Conservation (phyloP, 1,284 basidiomycete genomes). For the Laetiporus sulphureus region DNA sequence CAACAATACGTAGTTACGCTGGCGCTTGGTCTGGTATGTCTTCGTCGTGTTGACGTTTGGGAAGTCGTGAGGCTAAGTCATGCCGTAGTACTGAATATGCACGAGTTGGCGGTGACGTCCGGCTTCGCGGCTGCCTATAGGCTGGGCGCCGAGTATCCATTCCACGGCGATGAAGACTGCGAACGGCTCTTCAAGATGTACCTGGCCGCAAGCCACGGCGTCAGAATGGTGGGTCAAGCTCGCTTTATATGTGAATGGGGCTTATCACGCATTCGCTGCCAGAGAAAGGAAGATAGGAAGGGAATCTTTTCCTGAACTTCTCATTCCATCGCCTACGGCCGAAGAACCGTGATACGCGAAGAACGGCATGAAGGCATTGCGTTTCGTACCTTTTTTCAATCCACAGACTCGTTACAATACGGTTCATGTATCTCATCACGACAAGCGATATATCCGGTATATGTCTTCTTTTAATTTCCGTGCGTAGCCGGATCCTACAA, state of each 20-base stretch:
- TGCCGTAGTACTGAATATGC: conserved; percentile 44
- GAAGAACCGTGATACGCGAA: too few relatives aligned
- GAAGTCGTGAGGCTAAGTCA: too few relatives aligned
- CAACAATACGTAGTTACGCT: conserved; percentile 23
- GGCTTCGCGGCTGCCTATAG: conserved; percentile 55
- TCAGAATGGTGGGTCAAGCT: conserved; percentile 28
- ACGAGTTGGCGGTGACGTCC: conserved; percentile 52
- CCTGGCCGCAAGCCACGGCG: conserved; percentile 33
- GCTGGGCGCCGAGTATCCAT: conserved; percentile 46
- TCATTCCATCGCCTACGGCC: too few relatives aligned
- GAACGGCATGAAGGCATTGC: too few relatives aligned
- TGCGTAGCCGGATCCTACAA: too few relatives aligned
- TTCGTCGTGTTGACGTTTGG: too few relatives aligned
- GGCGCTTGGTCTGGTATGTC: conserved; percentile 33
- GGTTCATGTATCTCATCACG: too few relatives aligned
- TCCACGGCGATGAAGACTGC: conserved; percentile 35
- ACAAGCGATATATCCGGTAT: too few relatives aligned
- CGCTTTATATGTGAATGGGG: background rate
- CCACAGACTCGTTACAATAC: too few relatives aligned
- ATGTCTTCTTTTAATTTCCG: too few relatives aligned
- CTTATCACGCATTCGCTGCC: background rate
- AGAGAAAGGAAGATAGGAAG: background rate
- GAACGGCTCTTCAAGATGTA: conserved; percentile 42
- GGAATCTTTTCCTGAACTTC: background rate
- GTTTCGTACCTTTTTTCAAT: too few relatives aligned